Conservation (phyloP, 371 early-diverging fungal genomes). For the Rhizopus arrhizus region DNA sequence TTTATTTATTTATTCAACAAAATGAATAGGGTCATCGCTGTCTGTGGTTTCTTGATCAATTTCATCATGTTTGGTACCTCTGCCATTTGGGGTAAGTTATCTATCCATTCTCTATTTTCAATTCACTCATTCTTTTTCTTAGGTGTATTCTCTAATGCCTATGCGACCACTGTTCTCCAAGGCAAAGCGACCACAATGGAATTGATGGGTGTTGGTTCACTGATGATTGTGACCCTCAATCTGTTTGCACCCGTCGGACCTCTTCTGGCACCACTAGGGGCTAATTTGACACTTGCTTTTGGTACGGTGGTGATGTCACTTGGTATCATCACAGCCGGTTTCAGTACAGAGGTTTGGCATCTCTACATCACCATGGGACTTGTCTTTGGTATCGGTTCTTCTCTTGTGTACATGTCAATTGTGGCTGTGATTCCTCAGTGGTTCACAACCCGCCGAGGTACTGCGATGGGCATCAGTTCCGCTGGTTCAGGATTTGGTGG, state of each 20-base stretch:
- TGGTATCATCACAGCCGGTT: slow-evolving; percentile 52
- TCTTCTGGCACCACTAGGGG: slow-evolving; percentile 45
- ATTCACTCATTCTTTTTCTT: slow-evolving; percentile 4
- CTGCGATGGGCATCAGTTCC: slow-evolving; percentile 71
- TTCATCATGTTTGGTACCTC: slow-evolving; percentile 45
- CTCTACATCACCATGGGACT: slow-evolving; percentile 58
- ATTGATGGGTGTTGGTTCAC: slow-evolving; percentile 56
- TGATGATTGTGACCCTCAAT: slow-evolving; percentile 46
- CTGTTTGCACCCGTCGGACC: slow-evolving; percentile 47
- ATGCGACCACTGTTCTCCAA: slow-evolving; percentile 31
- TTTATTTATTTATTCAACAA: too few relatives aligned
- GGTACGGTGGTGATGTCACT: slow-evolving; percentile 53
- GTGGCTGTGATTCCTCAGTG: slow-evolving; percentile 45
- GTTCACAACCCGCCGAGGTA: slow-evolving; percentile 58
- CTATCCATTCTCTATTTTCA: slow-evolving; percentile 1
- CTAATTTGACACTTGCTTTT: slow-evolving; percentile 33
- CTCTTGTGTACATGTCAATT: slow-evolving; percentile 43
- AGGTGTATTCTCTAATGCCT: slow-evolving; percentile 48
- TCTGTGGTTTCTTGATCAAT: slow-evolving; percentile 38
- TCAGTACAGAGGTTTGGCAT: slow-evolving; percentile 56
- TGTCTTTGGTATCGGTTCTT: slow-evolving; percentile 51
- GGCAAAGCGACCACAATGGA: slow-evolving; percentile 44
- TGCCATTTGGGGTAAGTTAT: slow-evolving; percentile 41
- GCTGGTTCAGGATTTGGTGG: slow-evolving; percentile 82
- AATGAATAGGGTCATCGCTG: slow-evolving; percentile 33